These are phyloP conservation scores for Aureobasidium sp. DNA, from an alignment of 2,329 filamentous ascomycete genomes.

Conservation along the genomic window DNA sequence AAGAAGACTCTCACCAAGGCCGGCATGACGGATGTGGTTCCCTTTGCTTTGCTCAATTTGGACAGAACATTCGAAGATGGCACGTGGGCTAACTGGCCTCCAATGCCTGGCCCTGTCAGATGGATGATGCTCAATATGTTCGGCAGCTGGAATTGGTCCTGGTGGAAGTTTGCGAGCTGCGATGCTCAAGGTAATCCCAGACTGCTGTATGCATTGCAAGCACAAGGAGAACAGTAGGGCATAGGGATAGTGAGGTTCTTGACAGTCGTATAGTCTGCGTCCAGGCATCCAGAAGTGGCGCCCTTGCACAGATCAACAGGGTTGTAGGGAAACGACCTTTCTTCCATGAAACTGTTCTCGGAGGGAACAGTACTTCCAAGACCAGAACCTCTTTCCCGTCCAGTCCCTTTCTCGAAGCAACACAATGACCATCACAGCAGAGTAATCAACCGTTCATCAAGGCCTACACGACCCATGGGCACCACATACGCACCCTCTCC, in stretches of 20 bases:
- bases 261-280: no score
- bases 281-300: no score
- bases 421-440: neutral
- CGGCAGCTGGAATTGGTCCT: constrained; percentile 1
- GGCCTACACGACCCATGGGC: neutral
- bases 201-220: neutral
- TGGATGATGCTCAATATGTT: constrained; percentile 8
- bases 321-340: no score
- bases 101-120: neutral
- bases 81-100: neutral
- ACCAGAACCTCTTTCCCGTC: no score
- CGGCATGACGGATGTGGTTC: constrained; percentile 3
- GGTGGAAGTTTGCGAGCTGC: constrained; percentile 6
- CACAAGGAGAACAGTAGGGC: neutral
- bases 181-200: neutral
- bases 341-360: no score
- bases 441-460: neutral
- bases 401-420: neutral
- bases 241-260: no score
- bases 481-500: neutral
- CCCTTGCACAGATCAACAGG: no score
- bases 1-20: constrained; percentile 11
- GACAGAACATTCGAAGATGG: constrained; percentile 5
- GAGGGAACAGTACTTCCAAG: no score
- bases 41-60: constrained; percentile 5